These are phyloP conservation scores for Leccinum barrowsii DNA, from an alignment of 768 basidiomycete species.

Conservation along the genomic window DNA sequence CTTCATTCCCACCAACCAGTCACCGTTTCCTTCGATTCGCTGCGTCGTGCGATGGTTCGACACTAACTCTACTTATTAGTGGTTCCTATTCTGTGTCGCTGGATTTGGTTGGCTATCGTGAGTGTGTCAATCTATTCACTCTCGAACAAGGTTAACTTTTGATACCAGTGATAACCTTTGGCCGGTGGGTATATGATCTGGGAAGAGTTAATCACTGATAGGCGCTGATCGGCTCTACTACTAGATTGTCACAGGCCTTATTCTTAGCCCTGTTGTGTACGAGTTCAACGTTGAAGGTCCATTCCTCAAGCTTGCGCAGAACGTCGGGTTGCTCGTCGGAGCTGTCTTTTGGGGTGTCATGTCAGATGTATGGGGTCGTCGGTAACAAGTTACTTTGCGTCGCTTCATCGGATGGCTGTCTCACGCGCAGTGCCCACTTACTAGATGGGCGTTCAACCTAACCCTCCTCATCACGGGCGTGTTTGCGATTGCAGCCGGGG, in stretches of 20 bases:
- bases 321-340: conserved; percentile 67
- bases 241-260: conserved; percentile 62
- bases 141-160: background rate
- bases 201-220: background rate
- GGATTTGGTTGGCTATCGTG: conserved; percentile 79
- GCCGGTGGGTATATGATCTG: conserved; percentile 46
- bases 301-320: conserved; percentile 65
- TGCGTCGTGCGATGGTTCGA: background rate
- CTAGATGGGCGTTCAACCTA: conserved; percentile 63
- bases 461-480: conserved; percentile 65
- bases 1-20: background rate
- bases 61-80: conserved; percentile 34
- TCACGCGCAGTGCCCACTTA: conserved; percentile 1
- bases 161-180: conserved; percentile 61
- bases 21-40: background rate
- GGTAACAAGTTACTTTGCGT: conserved; percentile 35
- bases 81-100: conserved; percentile 59
- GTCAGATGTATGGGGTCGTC: conserved; percentile 70
- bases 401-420: background rate
- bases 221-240: background rate
- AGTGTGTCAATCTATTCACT: conserved; percentile 23
- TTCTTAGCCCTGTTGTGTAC: conserved; percentile 56
- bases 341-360: conserved; percentile 67
- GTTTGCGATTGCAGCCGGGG: conserved; percentile 64
- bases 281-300: conserved; percentile 64